Evolutionary conservation across 139 green algal species (phyloP).

Genomic region (Desmodesmus armatus): DNA sequence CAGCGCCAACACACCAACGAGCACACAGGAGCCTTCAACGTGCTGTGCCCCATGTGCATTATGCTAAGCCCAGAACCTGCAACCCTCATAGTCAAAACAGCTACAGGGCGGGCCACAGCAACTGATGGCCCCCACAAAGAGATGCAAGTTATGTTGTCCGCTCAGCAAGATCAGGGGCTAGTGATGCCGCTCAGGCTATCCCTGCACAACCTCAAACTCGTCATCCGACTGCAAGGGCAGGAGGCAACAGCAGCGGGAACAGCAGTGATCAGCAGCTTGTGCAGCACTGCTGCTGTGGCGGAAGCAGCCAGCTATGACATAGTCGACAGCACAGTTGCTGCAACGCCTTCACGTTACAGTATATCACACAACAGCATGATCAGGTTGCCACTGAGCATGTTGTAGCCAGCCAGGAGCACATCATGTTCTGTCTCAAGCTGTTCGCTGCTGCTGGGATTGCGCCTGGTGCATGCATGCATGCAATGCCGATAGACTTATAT

Average conservation of each 20-base stretch:
- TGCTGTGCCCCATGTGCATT: too few species aligned
- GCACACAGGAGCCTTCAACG: too few species aligned
- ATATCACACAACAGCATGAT: not conserved
- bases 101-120: not conserved
- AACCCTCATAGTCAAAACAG: too few species aligned
- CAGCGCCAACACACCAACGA: too few species aligned
- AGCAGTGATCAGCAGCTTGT: not conserved
- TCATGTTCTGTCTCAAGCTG: too few species aligned
- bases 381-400: not conserved
- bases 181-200: not conserved
- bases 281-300: not conserved
- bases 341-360: not conserved
- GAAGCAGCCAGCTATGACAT: not conserved
- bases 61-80: too few species aligned
- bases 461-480: not conserved
- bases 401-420: too few species aligned
- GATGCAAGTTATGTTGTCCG: too few species aligned
- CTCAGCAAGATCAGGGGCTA: too few species aligned
- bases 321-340: not conserved
- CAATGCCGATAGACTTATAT: too few species aligned
- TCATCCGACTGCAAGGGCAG: slow-evolving; percentile 19
- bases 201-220: slow-evolving; percentile 17
- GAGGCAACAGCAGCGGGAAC: not conserved
- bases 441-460: too few species aligned
- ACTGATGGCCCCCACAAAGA: not conserved